These are phyloP conservation scores for Erysimum cheiri DNA, from an alignment of 441 rosid species.

Conservation along the genomic window DNA sequence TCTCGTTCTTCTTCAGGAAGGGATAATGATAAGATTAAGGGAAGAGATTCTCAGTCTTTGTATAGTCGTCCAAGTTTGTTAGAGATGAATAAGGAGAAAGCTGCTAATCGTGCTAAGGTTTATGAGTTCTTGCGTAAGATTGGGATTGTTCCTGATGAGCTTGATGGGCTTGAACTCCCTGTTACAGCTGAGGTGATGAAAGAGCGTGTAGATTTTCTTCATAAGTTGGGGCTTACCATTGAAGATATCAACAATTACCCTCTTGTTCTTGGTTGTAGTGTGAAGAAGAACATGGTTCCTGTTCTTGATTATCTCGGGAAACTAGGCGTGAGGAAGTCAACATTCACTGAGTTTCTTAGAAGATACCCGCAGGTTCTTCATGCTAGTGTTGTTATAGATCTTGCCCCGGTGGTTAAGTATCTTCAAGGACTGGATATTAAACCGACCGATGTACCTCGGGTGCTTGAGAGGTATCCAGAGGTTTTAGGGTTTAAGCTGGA, in stretches of 20 bases:
- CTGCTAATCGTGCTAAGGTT: conserved; percentile 75
- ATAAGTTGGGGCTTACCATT: conserved; percentile 71
- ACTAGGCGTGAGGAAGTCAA: conserved; percentile 88
- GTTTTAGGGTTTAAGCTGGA: conserved; percentile 94
- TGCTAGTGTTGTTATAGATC: conserved; percentile 93
- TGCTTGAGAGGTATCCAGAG: conserved; percentile 93
- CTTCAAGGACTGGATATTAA: conserved; percentile 94
- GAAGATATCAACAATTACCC: conserved; percentile 92
- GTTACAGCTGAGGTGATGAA: conserved; percentile 82
- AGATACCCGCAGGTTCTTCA: conserved; percentile 93
- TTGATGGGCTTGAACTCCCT: conserved; percentile 95
- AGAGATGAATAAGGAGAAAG: conserved; percentile 73
- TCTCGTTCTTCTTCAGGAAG: conserved; percentile 35
- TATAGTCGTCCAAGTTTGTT: conserved; percentile 76
- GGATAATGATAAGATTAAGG: conserved; percentile 42
- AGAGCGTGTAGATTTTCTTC: conserved; percentile 91
- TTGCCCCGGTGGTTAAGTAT: conserved; percentile 89
- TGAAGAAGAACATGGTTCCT: conserved; percentile 96
- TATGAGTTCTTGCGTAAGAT: conserved; percentile 71
- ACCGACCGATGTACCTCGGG: conserved; percentile 76
- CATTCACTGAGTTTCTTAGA: conserved; percentile 73
- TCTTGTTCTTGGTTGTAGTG: conserved; percentile 95
- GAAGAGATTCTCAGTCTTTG: conserved; percentile 57
- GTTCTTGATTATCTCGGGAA: conserved; percentile 94
- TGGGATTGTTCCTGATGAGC: conserved; percentile 87